A percentile compares a stretch with the other conserved stretches of the same genome.
These are phyloP conservation scores for Papiliotrema flavescens DNA, from an alignment of 1,284 basidiomycete species.

Conservation along the genomic window DNA sequence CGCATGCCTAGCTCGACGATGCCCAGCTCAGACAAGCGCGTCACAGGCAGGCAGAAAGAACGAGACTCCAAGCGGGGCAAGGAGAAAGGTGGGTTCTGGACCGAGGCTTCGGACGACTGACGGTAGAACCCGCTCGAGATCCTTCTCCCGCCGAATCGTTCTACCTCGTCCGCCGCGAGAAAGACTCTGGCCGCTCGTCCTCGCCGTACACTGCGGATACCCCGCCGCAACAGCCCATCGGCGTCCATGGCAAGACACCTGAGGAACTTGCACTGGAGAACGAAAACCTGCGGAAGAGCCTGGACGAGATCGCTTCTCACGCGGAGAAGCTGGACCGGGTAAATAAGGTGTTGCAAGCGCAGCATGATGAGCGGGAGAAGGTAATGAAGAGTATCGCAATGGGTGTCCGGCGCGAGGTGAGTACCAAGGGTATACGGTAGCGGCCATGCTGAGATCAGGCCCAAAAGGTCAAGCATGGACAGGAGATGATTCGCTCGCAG, in stretches of 20 bases:
- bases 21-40: neutral
- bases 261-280: slow-evolving; percentile 50
- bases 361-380: slow-evolving; percentile 36
- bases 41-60: neutral
- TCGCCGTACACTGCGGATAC: neutral
- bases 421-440: neutral
- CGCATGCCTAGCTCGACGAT: neutral
- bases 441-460: slow-evolving; percentile 25
- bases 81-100: slow-evolving; percentile 5
- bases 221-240: neutral
- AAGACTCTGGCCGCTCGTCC: neutral
- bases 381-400: slow-evolving; percentile 38
- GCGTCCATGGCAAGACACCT: slow-evolving; percentile 36
- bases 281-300: slow-evolving; percentile 36
- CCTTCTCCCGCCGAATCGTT: slow-evolving; percentile 35
- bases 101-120: neutral
- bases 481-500: slow-evolving; percentile 35
- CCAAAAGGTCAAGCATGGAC: slow-evolving; percentile 29
- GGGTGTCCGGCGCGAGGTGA: slow-evolving; percentile 41
- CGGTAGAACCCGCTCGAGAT: neutral
- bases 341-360: slow-evolving; percentile 24
- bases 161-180: slow-evolving; percentile 16
- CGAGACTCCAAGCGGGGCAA: slow-evolving; percentile 7
- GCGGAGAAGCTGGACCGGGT: slow-evolving; percentile 32
- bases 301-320: slow-evolving; percentile 45